Conservation (phyloP, 2,329 filamentous ascomycete species). For the Samsoniella hepiali region DNA sequence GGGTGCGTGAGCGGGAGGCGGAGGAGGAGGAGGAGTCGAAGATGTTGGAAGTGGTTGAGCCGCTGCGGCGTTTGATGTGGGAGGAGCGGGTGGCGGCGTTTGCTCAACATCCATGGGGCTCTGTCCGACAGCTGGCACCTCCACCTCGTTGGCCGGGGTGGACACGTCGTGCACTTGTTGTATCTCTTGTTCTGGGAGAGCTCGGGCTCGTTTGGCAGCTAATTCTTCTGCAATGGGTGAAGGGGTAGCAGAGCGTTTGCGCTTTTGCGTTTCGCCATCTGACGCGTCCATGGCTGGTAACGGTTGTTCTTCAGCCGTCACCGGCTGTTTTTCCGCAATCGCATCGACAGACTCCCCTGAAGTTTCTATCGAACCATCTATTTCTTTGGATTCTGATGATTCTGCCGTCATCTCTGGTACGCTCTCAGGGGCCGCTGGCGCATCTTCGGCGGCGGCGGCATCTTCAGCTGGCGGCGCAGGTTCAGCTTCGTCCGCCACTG, state of each 20-base stretch:
- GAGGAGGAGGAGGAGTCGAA: neutral
- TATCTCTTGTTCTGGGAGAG: conserved; percentile 28
- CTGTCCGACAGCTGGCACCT: conserved; percentile 17
- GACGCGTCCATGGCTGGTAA: conserved; percentile 9
- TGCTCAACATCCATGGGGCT: conserved; percentile 8
- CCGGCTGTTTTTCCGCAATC: neutral
- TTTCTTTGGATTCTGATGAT: neutral
- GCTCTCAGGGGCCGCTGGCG: neutral
- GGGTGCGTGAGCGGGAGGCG: neutral
- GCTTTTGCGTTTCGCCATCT: conserved; percentile 52
- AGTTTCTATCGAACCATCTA: neutral
- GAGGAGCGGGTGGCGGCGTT: neutral
- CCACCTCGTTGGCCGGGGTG: conserved; percentile 16
- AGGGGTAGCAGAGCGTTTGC: conserved; percentile 65
- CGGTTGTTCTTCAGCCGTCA: neutral
- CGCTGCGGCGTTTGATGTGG: conserved; percentile 3
- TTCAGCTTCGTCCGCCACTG: conserved; percentile 22
- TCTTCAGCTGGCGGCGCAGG: conserved; percentile 15
- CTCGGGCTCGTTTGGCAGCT: conserved; percentile 53
- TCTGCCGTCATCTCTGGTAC: conserved; percentile 18
- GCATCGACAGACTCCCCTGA: neutral
- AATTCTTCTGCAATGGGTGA: conserved; percentile 51
- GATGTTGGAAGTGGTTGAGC: neutral
- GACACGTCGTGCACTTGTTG: conserved; percentile 18
- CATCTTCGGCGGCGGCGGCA: conserved; percentile 16